These are phyloP conservation scores for Gossypium davidsonii DNA, from an alignment of 441 rosid species.

Conservation along the genomic window DNA sequence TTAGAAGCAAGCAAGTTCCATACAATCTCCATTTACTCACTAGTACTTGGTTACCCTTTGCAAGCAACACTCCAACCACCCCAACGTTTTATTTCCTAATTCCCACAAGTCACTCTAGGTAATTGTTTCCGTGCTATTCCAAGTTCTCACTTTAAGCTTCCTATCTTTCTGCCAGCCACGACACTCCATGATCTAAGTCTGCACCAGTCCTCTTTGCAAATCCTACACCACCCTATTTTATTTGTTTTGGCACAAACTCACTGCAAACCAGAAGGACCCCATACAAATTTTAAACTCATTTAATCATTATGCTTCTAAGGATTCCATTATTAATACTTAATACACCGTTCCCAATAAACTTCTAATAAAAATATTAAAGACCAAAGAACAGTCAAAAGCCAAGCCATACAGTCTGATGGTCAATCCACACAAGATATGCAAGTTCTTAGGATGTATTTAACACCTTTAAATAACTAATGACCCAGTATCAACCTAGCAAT, in stretches of 20 bases:
- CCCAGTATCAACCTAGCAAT: neutral
- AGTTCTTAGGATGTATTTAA: neutral
- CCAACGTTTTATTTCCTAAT: neutral
- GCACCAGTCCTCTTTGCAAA: neutral
- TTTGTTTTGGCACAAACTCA: neutral
- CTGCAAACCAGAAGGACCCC: neutral
- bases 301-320: neutral
- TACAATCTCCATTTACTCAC: neutral
- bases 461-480: neutral
- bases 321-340: neutral
- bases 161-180: neutral
- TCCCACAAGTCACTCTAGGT: neutral
- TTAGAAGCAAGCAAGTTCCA: neutral
- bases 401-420: neutral
- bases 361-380: neutral
- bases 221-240: neutral
- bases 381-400: neutral
- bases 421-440: neutral
- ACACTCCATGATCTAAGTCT: neutral
- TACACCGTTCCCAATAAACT: neutral
- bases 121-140: neutral
- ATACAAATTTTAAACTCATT: neutral
- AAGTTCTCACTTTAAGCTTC: neutral
- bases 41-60: neutral
- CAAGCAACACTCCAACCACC: neutral